Conservation (phyloP, 1,284 basidiomycete species). For the Fomitopsis pinicola region DNA sequence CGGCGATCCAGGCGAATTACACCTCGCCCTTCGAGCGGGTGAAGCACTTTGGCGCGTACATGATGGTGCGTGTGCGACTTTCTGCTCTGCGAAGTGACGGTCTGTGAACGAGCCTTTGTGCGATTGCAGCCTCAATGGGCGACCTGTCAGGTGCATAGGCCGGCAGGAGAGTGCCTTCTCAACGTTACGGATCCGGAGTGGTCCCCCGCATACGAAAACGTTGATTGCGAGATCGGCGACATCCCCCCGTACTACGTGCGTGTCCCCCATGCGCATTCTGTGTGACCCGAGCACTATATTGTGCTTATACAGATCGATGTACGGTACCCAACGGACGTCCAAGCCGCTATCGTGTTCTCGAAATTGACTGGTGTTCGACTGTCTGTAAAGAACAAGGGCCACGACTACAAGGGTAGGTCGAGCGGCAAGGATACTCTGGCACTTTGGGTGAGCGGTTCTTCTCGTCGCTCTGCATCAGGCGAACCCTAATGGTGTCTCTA, state of each 20-base stretch:
- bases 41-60: conserved; percentile 24
- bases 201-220: conserved; percentile 19
- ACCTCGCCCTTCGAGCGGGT: conserved; percentile 23
- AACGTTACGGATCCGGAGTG: conserved; percentile 22
- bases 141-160: conserved; percentile 22
- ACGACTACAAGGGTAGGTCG: conserved; percentile 38
- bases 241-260: conserved; percentile 28
- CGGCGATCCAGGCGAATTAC: conserved; percentile 26
- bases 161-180: conserved; percentile 23
- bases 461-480: neutral
- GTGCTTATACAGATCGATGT: conserved; percentile 28
- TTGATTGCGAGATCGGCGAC: conserved; percentile 26
- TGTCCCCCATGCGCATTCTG: neutral
- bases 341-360: conserved; percentile 31
- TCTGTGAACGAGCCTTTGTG: neutral
- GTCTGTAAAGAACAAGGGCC: conserved; percentile 38
- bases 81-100: neutral
- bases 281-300: neutral
- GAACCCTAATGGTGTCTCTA: neutral
- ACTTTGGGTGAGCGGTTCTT: conserved; percentile 28
- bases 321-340: conserved; percentile 24
- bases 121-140: conserved; percentile 27
- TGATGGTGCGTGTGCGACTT: conserved; percentile 20
- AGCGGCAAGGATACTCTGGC: conserved; percentile 26
- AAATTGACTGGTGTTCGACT: conserved; percentile 28